These are phyloP conservation scores for Phaeotremella fagi DNA, from an alignment of 768 basidiomycete species.

Conservation along the genomic window DNA sequence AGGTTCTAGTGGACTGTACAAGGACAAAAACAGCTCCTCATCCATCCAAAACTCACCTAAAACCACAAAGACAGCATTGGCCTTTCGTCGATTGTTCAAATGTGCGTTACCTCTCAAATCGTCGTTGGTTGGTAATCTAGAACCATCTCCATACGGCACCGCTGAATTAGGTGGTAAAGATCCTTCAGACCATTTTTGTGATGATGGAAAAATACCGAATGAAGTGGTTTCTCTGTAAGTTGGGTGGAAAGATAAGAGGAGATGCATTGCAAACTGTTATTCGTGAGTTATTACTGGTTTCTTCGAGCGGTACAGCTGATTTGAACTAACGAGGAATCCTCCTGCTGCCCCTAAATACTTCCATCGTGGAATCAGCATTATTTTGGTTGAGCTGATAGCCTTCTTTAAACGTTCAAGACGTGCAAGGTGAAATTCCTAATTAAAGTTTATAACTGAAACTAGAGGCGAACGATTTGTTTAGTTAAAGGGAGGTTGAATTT, in stretches of 20 bases:
- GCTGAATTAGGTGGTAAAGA: conserved; percentile 21
- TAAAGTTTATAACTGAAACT: no score
- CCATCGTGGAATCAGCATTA: conserved; percentile 44
- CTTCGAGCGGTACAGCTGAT: background rate
- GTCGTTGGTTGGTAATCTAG: conserved; percentile 16
- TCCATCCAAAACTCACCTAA: conserved; percentile 53
- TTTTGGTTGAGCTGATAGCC: conserved; percentile 5
- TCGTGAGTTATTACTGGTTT: no score
- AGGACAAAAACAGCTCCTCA: no score
- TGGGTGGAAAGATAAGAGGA: conserved; percentile 43
- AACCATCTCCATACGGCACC: conserved; percentile 15
- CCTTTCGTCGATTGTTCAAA: conserved; percentile 51
- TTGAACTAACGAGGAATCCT: conserved; percentile 32
- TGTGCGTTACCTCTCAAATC: conserved; percentile 17
- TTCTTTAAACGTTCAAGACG: no score
- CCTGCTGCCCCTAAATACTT: conserved; percentile 38
- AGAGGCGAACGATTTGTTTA: no score
- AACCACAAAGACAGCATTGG: conserved; percentile 77
- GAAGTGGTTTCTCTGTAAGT: conserved; percentile 45
- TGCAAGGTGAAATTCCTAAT: no score
- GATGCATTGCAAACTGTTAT: conserved; percentile 42
- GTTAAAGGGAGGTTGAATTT: no score
- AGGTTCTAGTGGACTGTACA: no score
- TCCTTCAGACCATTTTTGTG: conserved; percentile 8
- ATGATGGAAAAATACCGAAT: conserved; percentile 20